Conservation (phyloP, 2,329 filamentous ascomycete genomes). For the Lachnellula subtilissima region DNA sequence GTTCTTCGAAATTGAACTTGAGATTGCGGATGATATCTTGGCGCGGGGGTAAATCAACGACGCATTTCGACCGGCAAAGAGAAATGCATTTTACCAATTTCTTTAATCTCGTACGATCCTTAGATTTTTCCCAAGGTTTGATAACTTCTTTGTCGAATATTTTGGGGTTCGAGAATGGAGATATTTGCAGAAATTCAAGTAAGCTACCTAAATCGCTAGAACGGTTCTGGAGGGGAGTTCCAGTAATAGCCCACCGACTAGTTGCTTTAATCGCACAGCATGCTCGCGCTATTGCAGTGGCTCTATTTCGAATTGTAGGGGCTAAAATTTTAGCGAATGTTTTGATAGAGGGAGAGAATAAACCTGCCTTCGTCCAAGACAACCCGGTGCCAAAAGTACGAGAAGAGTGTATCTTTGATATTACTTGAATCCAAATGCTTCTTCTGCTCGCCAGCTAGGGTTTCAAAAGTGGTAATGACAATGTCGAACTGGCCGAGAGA, state of each 20-base stretch:
- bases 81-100: conserved; percentile 35
- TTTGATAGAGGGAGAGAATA: too few relatives aligned
- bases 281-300: conserved; percentile 32
- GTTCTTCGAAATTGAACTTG: conserved; percentile 35
- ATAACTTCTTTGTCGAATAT: conserved; percentile 34
- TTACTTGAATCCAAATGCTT: conserved; percentile 30
- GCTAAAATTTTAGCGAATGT: background rate
- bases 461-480: conserved; percentile 45
- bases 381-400: conserved; percentile 38
- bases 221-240: conserved; percentile 46
- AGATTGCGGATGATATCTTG: conserved; percentile 33
- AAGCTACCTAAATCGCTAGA: conserved; percentile 39
- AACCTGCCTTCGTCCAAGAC: conserved; percentile 42
- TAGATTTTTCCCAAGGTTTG: conserved; percentile 35
- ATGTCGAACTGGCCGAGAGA: conserved; percentile 35
- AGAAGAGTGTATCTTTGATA: conserved; percentile 28
- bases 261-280: conserved; percentile 35
- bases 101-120: conserved; percentile 37
- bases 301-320: conserved; percentile 13
- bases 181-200: conserved; percentile 39
- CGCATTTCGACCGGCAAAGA: conserved; percentile 37
- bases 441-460: conserved; percentile 28
- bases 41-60: conserved; percentile 36
- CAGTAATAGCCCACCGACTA: conserved; percentile 43
- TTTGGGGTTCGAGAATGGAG: conserved; percentile 38